Evolutionary conservation across 225 moss, liverwort and hornwort species (phyloP).

Genomic region (Physcomitrium patens): DNA sequence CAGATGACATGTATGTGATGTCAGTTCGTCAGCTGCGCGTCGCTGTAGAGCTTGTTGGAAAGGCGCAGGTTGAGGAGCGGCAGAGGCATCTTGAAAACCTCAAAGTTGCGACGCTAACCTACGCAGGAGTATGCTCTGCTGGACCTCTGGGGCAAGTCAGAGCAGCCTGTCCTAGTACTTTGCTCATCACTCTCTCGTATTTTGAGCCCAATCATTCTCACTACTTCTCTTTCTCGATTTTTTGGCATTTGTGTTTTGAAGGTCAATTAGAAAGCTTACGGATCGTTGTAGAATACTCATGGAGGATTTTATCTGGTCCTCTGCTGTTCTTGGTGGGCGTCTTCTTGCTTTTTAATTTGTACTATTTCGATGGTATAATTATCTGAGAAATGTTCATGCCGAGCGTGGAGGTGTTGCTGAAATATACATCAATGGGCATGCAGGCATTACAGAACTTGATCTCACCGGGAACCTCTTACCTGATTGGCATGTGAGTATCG

Average conservation of each 20-base stretch:
- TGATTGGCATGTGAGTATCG: slow-evolving; percentile 82
- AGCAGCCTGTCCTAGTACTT: slow-evolving; percentile 73
- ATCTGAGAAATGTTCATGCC: slow-evolving; percentile 1
- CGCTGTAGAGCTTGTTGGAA: slow-evolving; percentile 91
- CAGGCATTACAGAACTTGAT: slow-evolving; percentile 82
- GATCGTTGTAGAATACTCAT: neutral
- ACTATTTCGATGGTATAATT: neutral
- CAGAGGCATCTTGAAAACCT: slow-evolving; percentile 78
- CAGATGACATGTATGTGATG: slow-evolving; percentile 97
- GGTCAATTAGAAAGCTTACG: neutral
- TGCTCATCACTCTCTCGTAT: slow-evolving; percentile 2
- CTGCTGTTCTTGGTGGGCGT: neutral
- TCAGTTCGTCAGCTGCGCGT: slow-evolving; percentile 86
- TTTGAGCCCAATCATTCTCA: slow-evolving; percentile 14
- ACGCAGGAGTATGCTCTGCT: slow-evolving; percentile 75
- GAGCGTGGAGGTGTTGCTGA: slow-evolving; percentile 24
- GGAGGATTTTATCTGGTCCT: neutral
- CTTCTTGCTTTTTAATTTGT: slow-evolving; percentile 6
- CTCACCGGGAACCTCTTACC: slow-evolving; percentile 86
- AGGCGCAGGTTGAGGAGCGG: slow-evolving; percentile 83
- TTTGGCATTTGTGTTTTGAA: neutral
- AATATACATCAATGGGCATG: slow-evolving; percentile 22
- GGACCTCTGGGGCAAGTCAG: slow-evolving; percentile 76
- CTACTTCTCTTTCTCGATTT: slow-evolving; percentile 6
- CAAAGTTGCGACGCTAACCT: slow-evolving; percentile 68